Evolutionary conservation across 257 asterid species (phyloP), one percentile per base, ranked within the genome.

Genomic region (Haberlea rhodopensis): DNA sequence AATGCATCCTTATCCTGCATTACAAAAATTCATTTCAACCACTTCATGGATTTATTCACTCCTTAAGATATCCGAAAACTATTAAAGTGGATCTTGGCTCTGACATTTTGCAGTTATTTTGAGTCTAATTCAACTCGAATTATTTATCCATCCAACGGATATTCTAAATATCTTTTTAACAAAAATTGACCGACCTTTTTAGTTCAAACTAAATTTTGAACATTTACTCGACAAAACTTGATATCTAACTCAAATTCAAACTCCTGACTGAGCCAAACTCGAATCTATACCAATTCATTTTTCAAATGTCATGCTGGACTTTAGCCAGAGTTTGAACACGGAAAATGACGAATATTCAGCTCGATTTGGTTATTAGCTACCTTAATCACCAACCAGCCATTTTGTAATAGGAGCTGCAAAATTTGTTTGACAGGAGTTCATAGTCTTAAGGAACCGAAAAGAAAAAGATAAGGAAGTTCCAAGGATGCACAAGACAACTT

Each of bases 1-100:
- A 92, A 92, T 7, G 91, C 87, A 72, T 74, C 80, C 88, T 92
- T 92, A 78, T 92, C 97, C 98, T 92, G 91, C 72, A 71, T 48
- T 56, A 25, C 20, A 71, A 66, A 52, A 57, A 45, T 15, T n/a
- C 65, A 60, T 11, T 5, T 31, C 8, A 13, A 19, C 29, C 29
- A 19, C 28, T 58, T 11, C 3, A 32, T 10, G 22, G 24, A 43
- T 61, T 13, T 43, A 61, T 23, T 61, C 66, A 15, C 8, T 26
- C 19, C 51, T 26, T 43, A 16, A 61, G 66, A n/a, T 7, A 27
- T 43, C 20, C 51, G 18, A 43, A n/a, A 4, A 43, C 7, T 4
- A 43, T 4, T 32, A 13, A 32, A 3, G 13, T 32, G 13, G 40
- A 32, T 31, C 40, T 31, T 31, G 3, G 40, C 11, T 32, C 13